phyloP scores from a whole-genome alignment of 208 protist species.

The Herpetomonas samuelpessoai region DNA sequence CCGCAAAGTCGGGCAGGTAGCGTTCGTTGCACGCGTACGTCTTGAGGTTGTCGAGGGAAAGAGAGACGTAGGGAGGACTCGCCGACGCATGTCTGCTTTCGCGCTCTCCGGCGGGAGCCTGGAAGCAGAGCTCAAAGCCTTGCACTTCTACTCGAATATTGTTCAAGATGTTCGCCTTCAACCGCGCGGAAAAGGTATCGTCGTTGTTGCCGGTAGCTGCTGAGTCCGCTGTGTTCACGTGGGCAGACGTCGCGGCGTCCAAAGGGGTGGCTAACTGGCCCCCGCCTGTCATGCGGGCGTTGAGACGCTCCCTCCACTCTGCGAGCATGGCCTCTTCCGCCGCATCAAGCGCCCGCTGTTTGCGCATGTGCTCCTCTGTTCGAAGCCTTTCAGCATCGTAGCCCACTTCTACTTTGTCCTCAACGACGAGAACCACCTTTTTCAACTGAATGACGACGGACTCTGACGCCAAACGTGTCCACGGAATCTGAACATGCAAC shows the following conservation, averaged over 20 bases:
- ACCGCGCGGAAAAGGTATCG: slow-evolving; percentile 62
- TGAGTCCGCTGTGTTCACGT: not conserved
- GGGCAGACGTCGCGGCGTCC: slow-evolving; percentile 2
- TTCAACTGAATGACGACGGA: slow-evolving; percentile 60
- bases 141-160: slow-evolving; percentile 70
- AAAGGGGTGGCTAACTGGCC: slow-evolving; percentile 7
- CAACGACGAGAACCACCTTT: slow-evolving; percentile 46
- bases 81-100: no score
- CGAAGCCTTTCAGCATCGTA: slow-evolving; percentile 50
- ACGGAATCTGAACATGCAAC: slow-evolving; percentile 70
- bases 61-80: slow-evolving; percentile 1
- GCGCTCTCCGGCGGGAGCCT: slow-evolving; percentile 8
- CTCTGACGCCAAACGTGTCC: slow-evolving; percentile 69
- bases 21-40: slow-evolving; percentile 56
- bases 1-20: slow-evolving; percentile 46
- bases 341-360: slow-evolving; percentile 37
- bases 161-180: slow-evolving; percentile 76
- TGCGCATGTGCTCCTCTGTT: slow-evolving; percentile 39
- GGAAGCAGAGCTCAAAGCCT: slow-evolving; percentile 52
- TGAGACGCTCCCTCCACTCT: slow-evolving; percentile 13
- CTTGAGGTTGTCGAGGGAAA: slow-evolving; percentile 35
- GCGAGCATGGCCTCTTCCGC: slow-evolving; percentile 42
- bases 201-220: slow-evolving; percentile 16
- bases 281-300: not conserved
- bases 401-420: slow-evolving; percentile 44